Evolutionary conservation across 2,329 filamentous ascomycete genomes (phyloP).

Genomic region (Fusarium metavorans): DNA sequence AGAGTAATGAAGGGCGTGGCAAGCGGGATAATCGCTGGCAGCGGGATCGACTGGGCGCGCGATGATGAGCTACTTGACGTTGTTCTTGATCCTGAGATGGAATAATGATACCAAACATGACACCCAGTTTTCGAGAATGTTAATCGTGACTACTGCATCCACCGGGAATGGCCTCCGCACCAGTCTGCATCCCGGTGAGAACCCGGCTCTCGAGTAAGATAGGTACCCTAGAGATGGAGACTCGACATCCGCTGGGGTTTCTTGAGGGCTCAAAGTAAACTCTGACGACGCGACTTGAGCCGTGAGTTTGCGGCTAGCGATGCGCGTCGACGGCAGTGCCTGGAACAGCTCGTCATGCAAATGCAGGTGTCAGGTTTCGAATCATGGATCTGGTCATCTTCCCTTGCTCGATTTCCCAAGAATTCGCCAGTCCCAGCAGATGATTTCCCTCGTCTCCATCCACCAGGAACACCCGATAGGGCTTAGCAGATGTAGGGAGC

Average conservation of each 20-base stretch:
- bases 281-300: conserved; percentile 1
- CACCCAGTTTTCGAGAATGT: neutral
- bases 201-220: conserved; percentile 12
- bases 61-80: conserved; percentile 76
- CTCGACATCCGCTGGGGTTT: conserved; percentile 4
- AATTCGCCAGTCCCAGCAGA: conserved; percentile 20
- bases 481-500: conserved; percentile 43
- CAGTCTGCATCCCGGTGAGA: conserved; percentile 1
- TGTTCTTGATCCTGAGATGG: conserved; percentile 75
- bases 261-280: neutral
- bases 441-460: conserved; percentile 25
- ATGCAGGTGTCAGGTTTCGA: conserved; percentile 39
- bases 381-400: conserved; percentile 13
- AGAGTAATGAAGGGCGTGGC: conserved; percentile 81
- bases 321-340: conserved; percentile 27
- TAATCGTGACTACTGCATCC: conserved; percentile 1
- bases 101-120: conserved; percentile 45
- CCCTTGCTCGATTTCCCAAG: conserved; percentile 11
- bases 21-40: conserved; percentile 83
- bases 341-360: conserved; percentile 26
- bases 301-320: conserved; percentile 30
- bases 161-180: neutral
- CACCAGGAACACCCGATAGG: conserved; percentile 33
- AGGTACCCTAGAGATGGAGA: conserved; percentile 20
- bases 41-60: conserved; percentile 83